Base-by-base conservation (phyloP, 1,139 yeast species). In the Yamadazyma mexicana region DNA sequence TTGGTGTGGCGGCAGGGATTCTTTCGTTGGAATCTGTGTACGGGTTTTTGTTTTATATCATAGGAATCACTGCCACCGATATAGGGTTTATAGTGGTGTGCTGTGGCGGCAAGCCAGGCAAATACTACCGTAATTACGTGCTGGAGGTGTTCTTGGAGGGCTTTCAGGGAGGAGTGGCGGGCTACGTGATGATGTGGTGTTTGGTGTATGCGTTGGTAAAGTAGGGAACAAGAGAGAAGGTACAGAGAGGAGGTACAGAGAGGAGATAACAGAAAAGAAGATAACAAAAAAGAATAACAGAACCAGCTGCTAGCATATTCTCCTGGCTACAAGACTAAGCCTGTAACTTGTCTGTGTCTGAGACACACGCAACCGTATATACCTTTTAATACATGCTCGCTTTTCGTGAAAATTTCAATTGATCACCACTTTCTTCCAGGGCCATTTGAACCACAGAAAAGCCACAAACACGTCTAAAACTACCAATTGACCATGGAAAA, bases 151-250 rank as follows among this genome's bases (percentile, higher is more conserved):
- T 81, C 45, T 39, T 82, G 3, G 78, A 73, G 34, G 79, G 83
- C 12, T 46, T 85, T 5, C 64, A 77, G 14, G 65, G 81, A 29
- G 81, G 81, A 42, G 54, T 84, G 12, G 79, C 91, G 2, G 87
- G 92, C 14, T 87, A 69, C 54, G 69, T 85, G 20, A 83, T 87
- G 83, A 80, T 85, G 71, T 87, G 96, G 96, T 85, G 95, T 48
- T 68, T 87, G 55, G 77, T 83, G 34, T 83, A 79, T 61, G 94
- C 92, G 0, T 63, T 87, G 50, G 77, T 75, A 8, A 59, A 57
- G 43, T 61, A 34, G 31, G 31, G 20, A 8, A 15, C n/a, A 16
- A 27, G 17, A 10, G 10, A 17, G 17, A 5, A 5, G 10, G 30
- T 5, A 14, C 7, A 6, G 17, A 14, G 16, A 27, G n/a, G n/a